Base-by-base conservation (phyloP, 2,329 filamentous ascomycete genomes). In the Neonectria hederae region DNA sequence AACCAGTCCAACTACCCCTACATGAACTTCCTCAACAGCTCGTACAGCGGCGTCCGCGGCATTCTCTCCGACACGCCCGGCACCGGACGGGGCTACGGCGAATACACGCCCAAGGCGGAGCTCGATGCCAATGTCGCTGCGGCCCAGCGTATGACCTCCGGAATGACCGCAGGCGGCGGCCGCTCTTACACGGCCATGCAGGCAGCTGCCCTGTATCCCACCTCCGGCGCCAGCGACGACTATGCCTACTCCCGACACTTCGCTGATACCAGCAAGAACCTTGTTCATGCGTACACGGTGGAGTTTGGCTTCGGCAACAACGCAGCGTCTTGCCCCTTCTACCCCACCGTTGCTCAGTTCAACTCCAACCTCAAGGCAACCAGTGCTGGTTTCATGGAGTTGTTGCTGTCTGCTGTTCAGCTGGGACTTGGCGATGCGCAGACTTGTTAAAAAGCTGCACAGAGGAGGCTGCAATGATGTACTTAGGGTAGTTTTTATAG, bases 11-110 rank as follows among this genome's bases (percentile, higher is more conserved):
- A 74, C 1, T 78, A 78, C 59, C 72, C 80, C 0, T 69, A 71
- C 55, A 82, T 83, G 80, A 86, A 81, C 76, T 84, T 86, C 75
- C 70, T 79, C 38, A 87, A 86, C 78, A 65, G 77, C 8, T 74
- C 80, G 1, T 87, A 83, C 66, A 81, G 86, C 63, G 79, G 79
- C 60, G 78, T 80, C 49, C 80, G 84, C 19, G 84, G 83, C 21
- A 71, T 82, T 13, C 74, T 82, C 4, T 75, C 77, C 48, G 81
- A 84, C 59, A 63, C 63, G 56, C 75, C 72, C 1, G 74, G 75
- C 3, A 66, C 65, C 0, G 69, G 68, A 21, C 55, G 46, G 13
- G 74, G 71, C 6, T 83, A 83, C 70, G 75, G 75, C 38, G 81
- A 83, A 70, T 83, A 82, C 69, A 74, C 79, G 5, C 73, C 78